A percentile compares a stretch with the other conserved stretches of the same genome.
phyloP scores from a whole-genome alignment of 768 basidiomycete genomes.

The Phylloporus sp. region DNA sequence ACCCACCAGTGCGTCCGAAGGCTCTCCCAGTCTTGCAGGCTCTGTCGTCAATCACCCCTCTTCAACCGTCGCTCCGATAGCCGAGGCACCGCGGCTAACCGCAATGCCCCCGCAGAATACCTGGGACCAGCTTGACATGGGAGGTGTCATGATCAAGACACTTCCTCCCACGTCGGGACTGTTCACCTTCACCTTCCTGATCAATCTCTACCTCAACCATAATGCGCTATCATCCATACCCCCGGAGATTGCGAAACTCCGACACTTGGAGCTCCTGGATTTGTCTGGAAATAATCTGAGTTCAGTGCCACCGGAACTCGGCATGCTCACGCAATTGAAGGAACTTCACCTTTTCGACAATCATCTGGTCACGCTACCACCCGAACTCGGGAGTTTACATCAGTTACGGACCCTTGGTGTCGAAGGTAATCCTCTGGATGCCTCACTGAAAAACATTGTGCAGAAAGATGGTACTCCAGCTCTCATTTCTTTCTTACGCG shows the following conservation, averaged over 20 bases:
- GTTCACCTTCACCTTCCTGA: constrained; percentile 88
- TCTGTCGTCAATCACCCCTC: constrained; percentile 60
- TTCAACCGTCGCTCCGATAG: constrained; percentile 69
- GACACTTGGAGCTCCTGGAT: constrained; percentile 86
- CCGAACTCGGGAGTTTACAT: constrained; percentile 85
- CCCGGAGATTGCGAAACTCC: constrained; percentile 76
- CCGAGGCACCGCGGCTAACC: constrained; percentile 62
- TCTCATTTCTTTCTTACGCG: constrained; percentile 87
- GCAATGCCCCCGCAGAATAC: constrained; percentile 68
- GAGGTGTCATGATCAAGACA: constrained; percentile 90
- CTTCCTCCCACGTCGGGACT: constrained; percentile 73
- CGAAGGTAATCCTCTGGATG: constrained; percentile 94
- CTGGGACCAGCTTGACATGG: constrained; percentile 95
- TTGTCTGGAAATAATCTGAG: constrained; percentile 84
- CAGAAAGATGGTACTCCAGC: constrained; percentile 95
- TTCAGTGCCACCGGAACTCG: constrained; percentile 79
- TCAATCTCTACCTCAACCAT: constrained; percentile 94
- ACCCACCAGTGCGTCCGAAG: constrained; percentile 30
- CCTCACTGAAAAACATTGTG: constrained; percentile 68
- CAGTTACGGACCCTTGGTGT: constrained; percentile 91
- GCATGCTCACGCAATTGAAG: constrained; percentile 84
- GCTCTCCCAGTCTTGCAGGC: constrained; percentile 33
- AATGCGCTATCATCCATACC: constrained; percentile 79
- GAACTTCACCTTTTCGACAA: constrained; percentile 98
- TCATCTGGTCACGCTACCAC: constrained; percentile 77